Evolutionary conservation across 768 basidiomycete species (phyloP).

Genomic region (Infundibulicybe gibba): DNA sequence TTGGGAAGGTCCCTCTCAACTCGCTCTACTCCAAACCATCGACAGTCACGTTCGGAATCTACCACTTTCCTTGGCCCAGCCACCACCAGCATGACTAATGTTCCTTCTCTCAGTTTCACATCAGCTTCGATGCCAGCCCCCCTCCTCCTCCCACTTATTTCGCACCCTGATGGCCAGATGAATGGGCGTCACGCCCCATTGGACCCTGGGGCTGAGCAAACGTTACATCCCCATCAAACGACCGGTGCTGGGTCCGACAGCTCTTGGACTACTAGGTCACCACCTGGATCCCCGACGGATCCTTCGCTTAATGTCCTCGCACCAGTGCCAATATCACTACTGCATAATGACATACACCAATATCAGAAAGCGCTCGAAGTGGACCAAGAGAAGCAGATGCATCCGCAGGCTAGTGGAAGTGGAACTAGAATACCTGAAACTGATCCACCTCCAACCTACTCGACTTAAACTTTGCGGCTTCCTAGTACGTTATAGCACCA

Average conservation of each 20-base stretch:
- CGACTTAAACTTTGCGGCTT: background rate
- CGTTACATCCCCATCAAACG: background rate
- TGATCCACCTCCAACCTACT: slow-evolving; percentile 12
- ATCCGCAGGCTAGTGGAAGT: slow-evolving; percentile 5
- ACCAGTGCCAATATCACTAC: background rate
- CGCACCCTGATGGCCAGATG: too few relatives aligned
- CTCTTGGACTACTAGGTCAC: background rate
- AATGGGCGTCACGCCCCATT: too few relatives aligned
- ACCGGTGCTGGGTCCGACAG: background rate
- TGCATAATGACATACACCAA: slow-evolving; percentile 1
- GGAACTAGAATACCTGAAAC: slow-evolving; percentile 1
- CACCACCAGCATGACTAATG: too few relatives aligned
- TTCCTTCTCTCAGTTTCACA: too few relatives aligned
- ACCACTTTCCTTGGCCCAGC: background rate
- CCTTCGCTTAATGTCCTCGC: background rate
- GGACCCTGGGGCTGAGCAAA: background rate
- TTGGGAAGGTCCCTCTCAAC: background rate
- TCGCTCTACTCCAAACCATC: slow-evolving; percentile 1
- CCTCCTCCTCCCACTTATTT: too few relatives aligned
- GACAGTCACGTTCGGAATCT: background rate
- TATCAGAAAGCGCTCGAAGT: slow-evolving; percentile 7
- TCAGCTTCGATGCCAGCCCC: too few relatives aligned
- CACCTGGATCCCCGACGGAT: background rate
- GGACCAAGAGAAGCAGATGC: slow-evolving; percentile 1
- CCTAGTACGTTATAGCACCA: background rate